A percentile compares a stretch with the other conserved stretches of the same genome.
These are phyloP conservation scores for Amanita pseudoporphyria DNA, from an alignment of 768 basidiomycete species.

Conservation along the genomic window DNA sequence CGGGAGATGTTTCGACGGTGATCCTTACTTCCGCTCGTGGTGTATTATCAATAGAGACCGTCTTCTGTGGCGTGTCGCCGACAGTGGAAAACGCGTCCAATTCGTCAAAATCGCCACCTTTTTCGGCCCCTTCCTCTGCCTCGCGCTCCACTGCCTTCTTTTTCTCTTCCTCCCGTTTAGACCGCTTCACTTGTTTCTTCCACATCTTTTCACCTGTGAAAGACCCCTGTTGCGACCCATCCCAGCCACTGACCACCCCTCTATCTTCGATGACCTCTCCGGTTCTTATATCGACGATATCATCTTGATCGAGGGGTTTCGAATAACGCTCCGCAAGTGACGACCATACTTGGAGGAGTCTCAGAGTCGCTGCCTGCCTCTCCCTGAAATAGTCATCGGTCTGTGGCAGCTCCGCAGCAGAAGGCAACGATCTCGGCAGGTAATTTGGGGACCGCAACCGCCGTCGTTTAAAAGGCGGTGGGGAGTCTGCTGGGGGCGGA, in stretches of 20 bases:
- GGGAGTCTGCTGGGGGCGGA: background rate
- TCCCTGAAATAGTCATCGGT: slow-evolving; percentile 38
- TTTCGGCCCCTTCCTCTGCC: slow-evolving; percentile 43
- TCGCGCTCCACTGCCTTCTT: slow-evolving; percentile 38
- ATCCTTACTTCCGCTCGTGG: too few species aligned
- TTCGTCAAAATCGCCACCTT: slow-evolving; percentile 49
- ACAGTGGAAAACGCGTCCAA: slow-evolving; percentile 34
- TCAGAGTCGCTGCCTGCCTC: slow-evolving; percentile 44
- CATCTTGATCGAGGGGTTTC: slow-evolving; percentile 63
- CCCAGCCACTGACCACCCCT: slow-evolving; percentile 42
- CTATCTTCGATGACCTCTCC: slow-evolving; percentile 57
- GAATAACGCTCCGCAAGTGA: slow-evolving; percentile 60
- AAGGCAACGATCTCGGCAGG: too few species aligned
- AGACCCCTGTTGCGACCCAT: slow-evolving; percentile 39
- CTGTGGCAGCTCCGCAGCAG: slow-evolving; percentile 16
- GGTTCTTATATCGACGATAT: slow-evolving; percentile 61
- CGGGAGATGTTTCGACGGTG: too few species aligned
- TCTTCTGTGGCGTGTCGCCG: slow-evolving; percentile 16
- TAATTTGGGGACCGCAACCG: background rate
- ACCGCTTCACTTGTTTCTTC: slow-evolving; percentile 28
- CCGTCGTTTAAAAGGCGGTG: slow-evolving; percentile 1
- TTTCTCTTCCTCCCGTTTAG: slow-evolving; percentile 12
- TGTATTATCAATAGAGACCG: slow-evolving; percentile 33
- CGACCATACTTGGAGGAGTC: slow-evolving; percentile 55
- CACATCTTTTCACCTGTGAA: slow-evolving; percentile 25